Conservation (phyloP, 225 moss, liverwort and hornwort species). For the Antitrichia curtipendula region DNA sequence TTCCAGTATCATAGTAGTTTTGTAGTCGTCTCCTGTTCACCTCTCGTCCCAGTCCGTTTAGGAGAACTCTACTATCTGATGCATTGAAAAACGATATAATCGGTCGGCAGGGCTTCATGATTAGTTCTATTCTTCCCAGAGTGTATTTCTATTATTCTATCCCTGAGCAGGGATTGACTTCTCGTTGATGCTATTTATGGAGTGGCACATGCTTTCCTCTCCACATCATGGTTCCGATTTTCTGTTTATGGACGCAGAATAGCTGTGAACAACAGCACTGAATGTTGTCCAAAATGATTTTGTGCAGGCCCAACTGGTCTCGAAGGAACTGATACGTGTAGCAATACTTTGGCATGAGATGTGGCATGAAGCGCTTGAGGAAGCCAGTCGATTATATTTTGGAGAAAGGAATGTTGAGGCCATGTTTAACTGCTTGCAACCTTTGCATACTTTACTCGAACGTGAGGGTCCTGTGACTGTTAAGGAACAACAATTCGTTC, state of each 20-base stretch:
- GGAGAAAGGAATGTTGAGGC: slow-evolving; percentile 88
- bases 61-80: neutral
- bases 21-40: neutral
- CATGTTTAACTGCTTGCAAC: slow-evolving; percentile 77
- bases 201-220: neutral
- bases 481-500: slow-evolving; percentile 84
- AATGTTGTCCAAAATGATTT: neutral
- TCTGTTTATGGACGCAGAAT: neutral
- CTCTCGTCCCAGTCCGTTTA: neutral
- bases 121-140: neutral
- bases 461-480: slow-evolving; percentile 72
- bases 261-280: neutral
- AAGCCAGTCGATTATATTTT: slow-evolving; percentile 93
- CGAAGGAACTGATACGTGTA: slow-evolving; percentile 90
- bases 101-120: neutral
- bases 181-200: neutral
- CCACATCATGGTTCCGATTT: neutral
- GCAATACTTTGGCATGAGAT: slow-evolving; percentile 99
- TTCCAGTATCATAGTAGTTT: neutral
- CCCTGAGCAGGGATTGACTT: neutral
- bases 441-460: slow-evolving; percentile 71
- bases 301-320: slow-evolving; percentile 93
- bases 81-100: neutral
- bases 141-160: neutral
- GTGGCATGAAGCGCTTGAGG: slow-evolving; percentile 99